These are phyloP conservation scores for Solanum paucissectum DNA, from an alignment of 257 asterid species.

Conservation along the genomic window DNA sequence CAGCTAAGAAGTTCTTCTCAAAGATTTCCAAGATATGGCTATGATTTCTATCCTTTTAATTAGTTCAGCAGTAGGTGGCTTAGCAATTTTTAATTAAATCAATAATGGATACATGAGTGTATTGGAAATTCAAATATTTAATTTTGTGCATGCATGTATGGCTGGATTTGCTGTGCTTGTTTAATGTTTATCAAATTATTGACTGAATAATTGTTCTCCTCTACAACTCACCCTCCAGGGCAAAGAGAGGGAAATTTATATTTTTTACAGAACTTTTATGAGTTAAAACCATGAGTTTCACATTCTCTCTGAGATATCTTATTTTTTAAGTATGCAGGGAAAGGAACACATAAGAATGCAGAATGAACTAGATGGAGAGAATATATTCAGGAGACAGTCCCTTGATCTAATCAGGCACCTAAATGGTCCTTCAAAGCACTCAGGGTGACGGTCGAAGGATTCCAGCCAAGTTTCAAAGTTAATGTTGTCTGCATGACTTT, in stretches of 20 bases:
- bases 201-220: not conserved
- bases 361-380: not conserved
- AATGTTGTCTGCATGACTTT: not conserved
- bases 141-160: not conserved
- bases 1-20: not conserved
- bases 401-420: conserved; percentile 23
- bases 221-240: not conserved
- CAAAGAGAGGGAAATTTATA: not conserved
- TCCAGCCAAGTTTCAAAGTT: conserved; percentile 12
- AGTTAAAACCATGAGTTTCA: not conserved
- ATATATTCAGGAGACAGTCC: conserved; percentile 10
- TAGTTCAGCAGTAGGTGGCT: not conserved
- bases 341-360: not conserved
- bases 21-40: not conserved
- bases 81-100: not conserved
- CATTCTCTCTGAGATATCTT: not conserved
- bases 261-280: not conserved
- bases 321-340: not conserved
- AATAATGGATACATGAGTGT: not conserved
- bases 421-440: conserved; percentile 12
- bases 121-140: not conserved
- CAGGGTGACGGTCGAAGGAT: conserved; percentile 5
- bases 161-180: not conserved
- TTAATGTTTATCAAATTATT: not conserved
- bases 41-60: not conserved